phyloP scores from a whole-genome alignment of 805 yeast species.

The Wickerhamomyces hampshirensis region DNA sequence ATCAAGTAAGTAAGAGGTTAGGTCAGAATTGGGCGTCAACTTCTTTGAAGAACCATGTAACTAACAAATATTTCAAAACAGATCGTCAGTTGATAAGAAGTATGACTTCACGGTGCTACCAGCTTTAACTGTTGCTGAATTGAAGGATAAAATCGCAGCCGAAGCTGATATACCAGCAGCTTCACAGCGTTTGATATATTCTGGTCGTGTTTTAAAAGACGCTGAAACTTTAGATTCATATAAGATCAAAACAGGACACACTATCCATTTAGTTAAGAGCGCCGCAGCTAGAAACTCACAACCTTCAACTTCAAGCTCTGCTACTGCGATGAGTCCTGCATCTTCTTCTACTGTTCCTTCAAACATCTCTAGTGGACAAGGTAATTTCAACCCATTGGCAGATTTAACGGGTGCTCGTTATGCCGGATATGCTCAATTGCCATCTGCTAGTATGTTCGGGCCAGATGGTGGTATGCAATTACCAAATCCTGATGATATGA shows the following conservation, averaged over 20 bases:
- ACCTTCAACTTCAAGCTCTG: constrained; percentile 23
- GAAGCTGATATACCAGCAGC: constrained; percentile 64
- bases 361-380: constrained; percentile 82
- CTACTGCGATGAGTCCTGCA: constrained; percentile 31
- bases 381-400: constrained; percentile 84
- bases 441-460: constrained; percentile 84
- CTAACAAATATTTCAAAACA: constrained; percentile 6
- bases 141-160: constrained; percentile 61
- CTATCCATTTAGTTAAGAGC: constrained; percentile 85
- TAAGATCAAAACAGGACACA: constrained; percentile 80
- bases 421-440: constrained; percentile 88
- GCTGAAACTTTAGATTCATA: constrained; percentile 67
- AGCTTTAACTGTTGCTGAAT: constrained; percentile 53
- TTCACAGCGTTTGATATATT: constrained; percentile 86
- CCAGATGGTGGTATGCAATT: constrained; percentile 86
- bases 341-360: constrained; percentile 49
- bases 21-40: too few relatives aligned
- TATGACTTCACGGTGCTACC: constrained; percentile 57
- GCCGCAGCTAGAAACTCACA: constrained; percentile 45
- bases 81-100: constrained; percentile 68
- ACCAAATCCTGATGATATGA: constrained; percentile 69
- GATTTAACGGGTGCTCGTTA: constrained; percentile 93
- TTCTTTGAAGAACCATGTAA: neutral
- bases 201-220: constrained; percentile 92
- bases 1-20: constrained; percentile 18